Evolutionary conservation across 2,329 filamentous ascomycete genomes (phyloP).

Genomic region (Endothia cerciana): DNA sequence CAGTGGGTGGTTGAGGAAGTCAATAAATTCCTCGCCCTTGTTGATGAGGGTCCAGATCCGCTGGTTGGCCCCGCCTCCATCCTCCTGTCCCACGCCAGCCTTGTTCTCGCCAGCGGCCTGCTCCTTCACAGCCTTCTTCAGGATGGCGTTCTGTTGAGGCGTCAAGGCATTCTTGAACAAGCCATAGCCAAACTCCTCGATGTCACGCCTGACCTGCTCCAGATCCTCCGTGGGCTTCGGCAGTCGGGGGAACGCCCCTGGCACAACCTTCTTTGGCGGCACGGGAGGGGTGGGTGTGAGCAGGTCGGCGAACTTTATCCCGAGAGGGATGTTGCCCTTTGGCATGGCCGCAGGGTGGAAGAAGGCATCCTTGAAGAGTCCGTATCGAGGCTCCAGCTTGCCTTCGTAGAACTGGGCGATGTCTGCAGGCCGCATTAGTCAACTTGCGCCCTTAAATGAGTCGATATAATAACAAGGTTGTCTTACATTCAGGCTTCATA

Average conservation of each 20-base stretch:
- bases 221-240: conserved; percentile 39
- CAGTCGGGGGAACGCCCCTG: conserved; percentile 43
- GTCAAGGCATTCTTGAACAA: conserved; percentile 35
- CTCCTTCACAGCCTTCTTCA: conserved; percentile 34
- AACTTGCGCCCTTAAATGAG: background rate
- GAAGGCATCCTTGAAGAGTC: conserved; percentile 36
- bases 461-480: background rate
- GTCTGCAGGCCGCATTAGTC: conserved; percentile 14
- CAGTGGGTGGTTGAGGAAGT: conserved; percentile 36
- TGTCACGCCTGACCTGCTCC: conserved; percentile 35
- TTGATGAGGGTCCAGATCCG: conserved; percentile 30
- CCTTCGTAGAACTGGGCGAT: conserved; percentile 35
- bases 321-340: conserved; percentile 33
- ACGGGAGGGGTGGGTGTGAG: conserved; percentile 32
- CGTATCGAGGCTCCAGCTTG: conserved; percentile 36
- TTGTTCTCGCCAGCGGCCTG: conserved; percentile 35
- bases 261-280: conserved; percentile 34
- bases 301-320: conserved; percentile 35
- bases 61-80: conserved; percentile 33
- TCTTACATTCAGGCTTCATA: conserved; percentile 33
- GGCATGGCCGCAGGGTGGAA: conserved; percentile 33
- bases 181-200: conserved; percentile 37
- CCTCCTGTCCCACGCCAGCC: conserved; percentile 32
- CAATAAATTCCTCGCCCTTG: conserved; percentile 37
- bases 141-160: conserved; percentile 32